These are phyloP conservation scores for Paxillus involutus DNA, from an alignment of 768 basidiomycete species.

Conservation along the genomic window DNA sequence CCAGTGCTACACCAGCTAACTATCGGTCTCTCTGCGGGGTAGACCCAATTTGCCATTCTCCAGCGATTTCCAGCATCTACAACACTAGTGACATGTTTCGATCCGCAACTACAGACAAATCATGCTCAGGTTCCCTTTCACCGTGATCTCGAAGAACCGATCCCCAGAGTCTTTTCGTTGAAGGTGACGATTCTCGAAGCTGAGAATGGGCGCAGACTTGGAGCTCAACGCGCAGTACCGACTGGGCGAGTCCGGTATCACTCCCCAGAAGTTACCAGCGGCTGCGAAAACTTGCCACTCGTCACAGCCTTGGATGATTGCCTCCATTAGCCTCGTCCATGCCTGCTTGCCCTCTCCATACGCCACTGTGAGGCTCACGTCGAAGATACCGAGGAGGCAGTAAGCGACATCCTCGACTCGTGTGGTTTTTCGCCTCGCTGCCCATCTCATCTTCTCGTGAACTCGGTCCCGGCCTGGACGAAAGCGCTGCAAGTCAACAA, in stretches of 20 bases:
- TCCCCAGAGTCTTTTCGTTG: no score
- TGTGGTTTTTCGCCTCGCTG: constrained; percentile 33
- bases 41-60: no score
- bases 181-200: no score
- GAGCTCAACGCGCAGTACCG: no score
- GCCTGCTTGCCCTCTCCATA: constrained; percentile 35
- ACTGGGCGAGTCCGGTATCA: no score
- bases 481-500: constrained; percentile 23
- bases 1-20: no score
- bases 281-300: constrained; percentile 28
- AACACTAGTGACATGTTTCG: no score
- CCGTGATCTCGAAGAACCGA: not conserved
- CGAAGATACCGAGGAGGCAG: constrained; percentile 32
- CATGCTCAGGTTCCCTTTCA: constrained; percentile 12
- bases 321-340: constrained; percentile 29
- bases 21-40: no score
- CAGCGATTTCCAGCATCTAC: no score
- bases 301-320: constrained; percentile 24
- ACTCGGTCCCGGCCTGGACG: constrained; percentile 1
- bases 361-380: constrained; percentile 32
- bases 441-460: constrained; percentile 33
- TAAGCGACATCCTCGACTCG: constrained; percentile 33
- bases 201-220: no score
- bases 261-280: no score
- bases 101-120: constrained; percentile 24